These are phyloP conservation scores for Fusarium marasasianum DNA, from an alignment of 2,329 filamentous ascomycete genomes.

Conservation along the genomic window DNA sequence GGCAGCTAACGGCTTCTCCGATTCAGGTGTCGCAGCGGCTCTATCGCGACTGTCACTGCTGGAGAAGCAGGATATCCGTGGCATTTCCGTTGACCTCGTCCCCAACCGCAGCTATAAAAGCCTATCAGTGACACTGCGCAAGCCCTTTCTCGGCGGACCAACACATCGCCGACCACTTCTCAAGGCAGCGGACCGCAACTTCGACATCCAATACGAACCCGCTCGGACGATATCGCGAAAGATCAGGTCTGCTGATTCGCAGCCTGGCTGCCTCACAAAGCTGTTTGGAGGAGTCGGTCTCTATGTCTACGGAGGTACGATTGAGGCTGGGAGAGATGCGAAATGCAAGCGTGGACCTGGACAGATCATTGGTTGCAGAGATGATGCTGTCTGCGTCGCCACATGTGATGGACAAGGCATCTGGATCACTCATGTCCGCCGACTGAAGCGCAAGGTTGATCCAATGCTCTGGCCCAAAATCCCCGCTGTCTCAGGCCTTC, in stretches of 20 bases:
- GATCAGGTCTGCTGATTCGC: conserved; percentile 27
- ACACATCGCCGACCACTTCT: conserved; percentile 16
- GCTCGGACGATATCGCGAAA: conserved; percentile 19
- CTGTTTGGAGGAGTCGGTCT: conserved; percentile 5
- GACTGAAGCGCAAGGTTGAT: conserved; percentile 27
- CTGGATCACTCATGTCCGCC: conserved; percentile 25
- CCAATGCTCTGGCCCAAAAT: conserved; percentile 28
- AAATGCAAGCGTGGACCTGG: neutral
- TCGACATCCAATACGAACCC: conserved; percentile 6
- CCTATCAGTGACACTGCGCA: conserved; percentile 1
- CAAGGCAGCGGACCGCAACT: conserved; percentile 10
- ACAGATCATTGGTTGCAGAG: neutral
- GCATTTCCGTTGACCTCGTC: neutral
- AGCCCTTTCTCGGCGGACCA: conserved; percentile 2
- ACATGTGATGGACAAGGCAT: conserved; percentile 18
- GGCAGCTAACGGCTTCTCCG: neutral
- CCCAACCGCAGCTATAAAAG: neutral
- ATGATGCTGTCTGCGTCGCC: conserved; percentile 13
- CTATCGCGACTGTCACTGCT: neutral
- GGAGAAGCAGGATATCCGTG: neutral
- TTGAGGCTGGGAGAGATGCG: neutral
- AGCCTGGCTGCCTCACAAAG: conserved; percentile 23
- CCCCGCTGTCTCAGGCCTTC: conserved; percentile 10
- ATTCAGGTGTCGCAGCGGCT: neutral
- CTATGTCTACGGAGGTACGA: conserved; percentile 18